These are phyloP conservation scores for Didymella arachidicola DNA, from an alignment of 2,329 filamentous ascomycete genomes.

Conservation along the genomic window DNA sequence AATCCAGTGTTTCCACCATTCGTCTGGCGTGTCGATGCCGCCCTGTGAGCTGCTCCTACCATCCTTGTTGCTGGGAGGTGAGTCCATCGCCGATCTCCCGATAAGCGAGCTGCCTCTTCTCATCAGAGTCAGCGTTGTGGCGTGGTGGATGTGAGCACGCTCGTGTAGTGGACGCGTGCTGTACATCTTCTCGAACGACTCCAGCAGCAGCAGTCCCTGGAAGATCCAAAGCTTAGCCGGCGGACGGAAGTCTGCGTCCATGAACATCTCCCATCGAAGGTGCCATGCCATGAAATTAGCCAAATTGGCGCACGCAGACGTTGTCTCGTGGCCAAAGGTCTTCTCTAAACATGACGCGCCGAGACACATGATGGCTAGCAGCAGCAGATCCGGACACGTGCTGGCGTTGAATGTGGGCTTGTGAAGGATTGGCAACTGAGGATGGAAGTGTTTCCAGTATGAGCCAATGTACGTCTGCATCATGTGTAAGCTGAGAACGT, in stretches of 20 bases:
- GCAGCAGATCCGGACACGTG: constrained; percentile 80
- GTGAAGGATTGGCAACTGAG: constrained; percentile 92
- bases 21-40: constrained; percentile 76
- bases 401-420: constrained; percentile 92
- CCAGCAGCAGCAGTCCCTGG: constrained; percentile 85
- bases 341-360: constrained; percentile 90
- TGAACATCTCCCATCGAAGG: constrained; percentile 94
- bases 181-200: constrained; percentile 98
- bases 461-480: constrained; percentile 90
- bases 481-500: constrained; percentile 84
- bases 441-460: constrained; percentile 94
- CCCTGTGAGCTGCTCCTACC: constrained; percentile 57
- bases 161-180: constrained; percentile 91
- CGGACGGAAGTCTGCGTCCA: constrained; percentile 85
- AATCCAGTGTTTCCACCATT: constrained; percentile 97
- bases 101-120: constrained; percentile 89
- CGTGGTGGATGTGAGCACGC: constrained; percentile 94
- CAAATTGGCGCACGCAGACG: constrained; percentile 78
- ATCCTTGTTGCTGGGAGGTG: constrained; percentile 77
- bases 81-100: constrained; percentile 83
- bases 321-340: constrained; percentile 75
- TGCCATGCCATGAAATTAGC: constrained; percentile 93
- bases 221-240: constrained; percentile 97
- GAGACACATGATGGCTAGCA: constrained; percentile 90
- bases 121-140: constrained; percentile 94